phyloP scores from a whole-genome alignment of 768 basidiomycete species.

The Naganishia antarctica region DNA sequence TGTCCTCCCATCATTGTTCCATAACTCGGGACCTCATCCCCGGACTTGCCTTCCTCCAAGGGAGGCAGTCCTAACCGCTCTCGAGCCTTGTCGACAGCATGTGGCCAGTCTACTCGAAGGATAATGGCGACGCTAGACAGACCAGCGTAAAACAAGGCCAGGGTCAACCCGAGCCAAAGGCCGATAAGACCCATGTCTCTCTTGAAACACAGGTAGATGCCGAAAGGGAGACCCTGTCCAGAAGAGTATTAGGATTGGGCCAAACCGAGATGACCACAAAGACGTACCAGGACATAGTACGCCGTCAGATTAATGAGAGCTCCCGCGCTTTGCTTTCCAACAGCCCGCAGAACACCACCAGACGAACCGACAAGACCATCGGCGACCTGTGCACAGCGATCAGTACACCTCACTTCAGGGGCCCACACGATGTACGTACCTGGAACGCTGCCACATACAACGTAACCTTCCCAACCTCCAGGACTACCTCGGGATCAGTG shows the following conservation, averaged over 20 bases:
- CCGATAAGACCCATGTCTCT: conserved; percentile 61
- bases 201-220: conserved; percentile 69
- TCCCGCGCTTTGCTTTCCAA: conserved; percentile 70
- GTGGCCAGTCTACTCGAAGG: conserved; percentile 21
- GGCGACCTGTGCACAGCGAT: conserved; percentile 59
- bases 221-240: conserved; percentile 66
- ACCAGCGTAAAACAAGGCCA: conserved; percentile 24
- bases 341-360: conserved; percentile 72
- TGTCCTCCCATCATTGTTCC: conserved; percentile 19
- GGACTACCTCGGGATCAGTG: conserved; percentile 58
- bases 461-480: conserved; percentile 63
- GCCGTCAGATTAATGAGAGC: conserved; percentile 75
- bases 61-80: conserved; percentile 20
- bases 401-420: neutral
- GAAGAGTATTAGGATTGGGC: conserved; percentile 2
- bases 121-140: conserved; percentile 17
- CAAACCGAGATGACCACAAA: neutral
- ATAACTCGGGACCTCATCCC: conserved; percentile 8
- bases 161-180: conserved; percentile 72
- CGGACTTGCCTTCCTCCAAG: conserved; percentile 18
- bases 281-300: conserved; percentile 69
- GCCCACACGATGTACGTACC: conserved; percentile 30
- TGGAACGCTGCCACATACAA: conserved; percentile 61
- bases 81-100: conserved; percentile 24
- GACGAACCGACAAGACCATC: conserved; percentile 69